Conservation (phyloP, 2,329 filamentous ascomycete species). For the Elsinoe perseae region DNA sequence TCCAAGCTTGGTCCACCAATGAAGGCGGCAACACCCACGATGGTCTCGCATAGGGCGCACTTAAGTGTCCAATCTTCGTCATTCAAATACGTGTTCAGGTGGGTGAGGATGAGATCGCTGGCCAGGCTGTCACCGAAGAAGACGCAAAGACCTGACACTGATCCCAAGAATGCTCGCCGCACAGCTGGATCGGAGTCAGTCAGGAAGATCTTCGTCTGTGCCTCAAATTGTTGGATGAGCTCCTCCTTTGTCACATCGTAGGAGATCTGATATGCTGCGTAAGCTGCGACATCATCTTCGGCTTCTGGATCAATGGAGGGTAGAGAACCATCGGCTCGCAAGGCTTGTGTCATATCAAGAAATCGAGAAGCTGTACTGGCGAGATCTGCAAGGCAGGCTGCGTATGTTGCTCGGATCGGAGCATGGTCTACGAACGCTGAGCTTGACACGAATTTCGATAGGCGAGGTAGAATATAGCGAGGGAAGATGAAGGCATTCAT, state of each 20-base stretch:
- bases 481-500: conserved; percentile 61
- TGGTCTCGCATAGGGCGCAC: conserved; percentile 91
- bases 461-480: conserved; percentile 55
- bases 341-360: conserved; percentile 80
- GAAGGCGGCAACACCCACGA: conserved; percentile 86
- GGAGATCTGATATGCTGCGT: conserved; percentile 65
- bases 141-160: conserved; percentile 83
- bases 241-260: conserved; percentile 84
- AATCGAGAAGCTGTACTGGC: conserved; percentile 79
- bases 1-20: conserved; percentile 83
- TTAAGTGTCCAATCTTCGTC: conserved; percentile 95
- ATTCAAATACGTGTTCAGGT: conserved; percentile 94
- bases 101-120: conserved; percentile 91
- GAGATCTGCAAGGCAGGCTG: conserved; percentile 80
- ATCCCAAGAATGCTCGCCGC: conserved; percentile 80
- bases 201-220: conserved; percentile 79
- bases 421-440: conserved; percentile 44
- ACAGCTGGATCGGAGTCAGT: conserved; percentile 82
- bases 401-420: conserved; percentile 81
- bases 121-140: conserved; percentile 90
- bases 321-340: conserved; percentile 75
- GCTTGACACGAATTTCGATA: conserved; percentile 50
- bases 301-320: conserved; percentile 69
- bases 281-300: conserved; percentile 63
- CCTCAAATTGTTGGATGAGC: conserved; percentile 74